A percentile compares a stretch with the other conserved stretches of the same genome.
phyloP scores from a whole-genome alignment of 108 stramenopile genomes.

The Licmophora abbreviata region DNA sequence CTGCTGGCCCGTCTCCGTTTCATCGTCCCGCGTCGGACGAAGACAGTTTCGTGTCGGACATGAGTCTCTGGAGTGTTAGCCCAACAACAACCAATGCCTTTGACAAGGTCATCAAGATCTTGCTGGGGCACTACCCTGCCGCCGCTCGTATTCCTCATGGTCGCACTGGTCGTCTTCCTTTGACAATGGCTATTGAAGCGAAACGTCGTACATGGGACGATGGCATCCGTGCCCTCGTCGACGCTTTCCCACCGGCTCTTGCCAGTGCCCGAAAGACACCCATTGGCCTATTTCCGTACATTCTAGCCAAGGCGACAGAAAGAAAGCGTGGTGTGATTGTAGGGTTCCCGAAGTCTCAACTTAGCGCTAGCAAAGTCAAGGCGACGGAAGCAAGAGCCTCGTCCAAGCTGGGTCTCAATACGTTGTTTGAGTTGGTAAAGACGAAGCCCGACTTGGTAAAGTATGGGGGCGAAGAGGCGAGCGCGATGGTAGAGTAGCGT shows the following conservation, averaged over 20 bases:
- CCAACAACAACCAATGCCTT: conserved; percentile 15
- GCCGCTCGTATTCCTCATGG: conserved; percentile 34
- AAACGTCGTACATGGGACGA: conserved; percentile 31
- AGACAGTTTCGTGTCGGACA: conserved; percentile 7
- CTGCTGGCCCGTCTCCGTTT: conserved; percentile 3
- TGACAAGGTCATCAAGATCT: conserved; percentile 31
- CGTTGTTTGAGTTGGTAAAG: conserved; percentile 18
- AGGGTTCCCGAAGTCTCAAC: too few relatives aligned
- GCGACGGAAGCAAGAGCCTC: too few relatives aligned
- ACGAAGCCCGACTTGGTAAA: conserved; percentile 28
- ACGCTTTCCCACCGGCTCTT: conserved; percentile 33
- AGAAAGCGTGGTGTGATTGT: too few relatives aligned
- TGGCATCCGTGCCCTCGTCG: conserved; percentile 25
- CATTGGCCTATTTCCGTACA: conserved; percentile 22
- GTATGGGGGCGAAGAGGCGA: too few relatives aligned
- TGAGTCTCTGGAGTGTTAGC: conserved; percentile 9
- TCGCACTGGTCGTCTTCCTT: conserved; percentile 22
- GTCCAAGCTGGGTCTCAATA: conserved; percentile 2
- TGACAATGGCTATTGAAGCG: conserved; percentile 26
- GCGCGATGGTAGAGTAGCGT: too few relatives aligned
- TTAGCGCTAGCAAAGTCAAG: too few relatives aligned
- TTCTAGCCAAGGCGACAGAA: too few relatives aligned
- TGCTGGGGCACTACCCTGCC: conserved; percentile 30
- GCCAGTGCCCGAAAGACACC: conserved; percentile 10
- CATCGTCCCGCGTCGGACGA: conserved; percentile 6